Conservation (phyloP, 2,329 filamentous ascomycete species). For the Pochonia chlamydosporia region DNA sequence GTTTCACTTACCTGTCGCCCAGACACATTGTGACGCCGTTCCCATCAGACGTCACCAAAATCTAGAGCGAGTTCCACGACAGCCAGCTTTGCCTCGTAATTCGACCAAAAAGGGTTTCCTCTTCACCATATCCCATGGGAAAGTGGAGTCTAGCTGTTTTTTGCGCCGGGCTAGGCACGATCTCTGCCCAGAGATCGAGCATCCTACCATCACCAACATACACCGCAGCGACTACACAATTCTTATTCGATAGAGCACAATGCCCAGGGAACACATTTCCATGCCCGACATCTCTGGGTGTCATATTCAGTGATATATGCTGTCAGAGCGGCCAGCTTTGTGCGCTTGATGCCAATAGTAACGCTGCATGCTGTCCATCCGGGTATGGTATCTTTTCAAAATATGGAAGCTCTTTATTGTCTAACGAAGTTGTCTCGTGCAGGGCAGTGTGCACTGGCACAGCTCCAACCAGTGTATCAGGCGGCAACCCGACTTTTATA, state of each 20-base stretch:
- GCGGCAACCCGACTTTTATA: conserved; percentile 27
- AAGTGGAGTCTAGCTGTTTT: neutral
- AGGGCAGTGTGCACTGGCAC: conserved; percentile 53
- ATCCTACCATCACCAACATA: conserved; percentile 10
- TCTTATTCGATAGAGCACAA: conserved; percentile 21
- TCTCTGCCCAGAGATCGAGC: neutral
- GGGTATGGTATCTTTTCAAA: conserved; percentile 29
- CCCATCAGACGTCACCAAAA: too few species aligned
- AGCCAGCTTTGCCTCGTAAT: too few species aligned
- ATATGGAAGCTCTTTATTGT: neutral
- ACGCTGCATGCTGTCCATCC: conserved; percentile 48
- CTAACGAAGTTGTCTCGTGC: conserved; percentile 1
- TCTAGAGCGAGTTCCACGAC: too few species aligned
- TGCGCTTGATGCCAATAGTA: conserved; percentile 40
- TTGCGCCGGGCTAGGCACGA: neutral
- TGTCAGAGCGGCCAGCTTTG: conserved; percentile 46
- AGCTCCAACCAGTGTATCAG: conserved; percentile 36
- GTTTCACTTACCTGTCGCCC: too few species aligned
- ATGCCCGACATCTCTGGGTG: conserved; percentile 41
- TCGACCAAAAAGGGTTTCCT: too few species aligned
- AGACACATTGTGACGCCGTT: too few species aligned
- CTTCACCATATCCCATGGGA: neutral
- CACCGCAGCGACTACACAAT: conserved; percentile 14
- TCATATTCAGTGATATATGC: conserved; percentile 42
- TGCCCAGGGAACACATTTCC: conserved; percentile 46